Base-by-base conservation (phyloP, 2,329 filamentous ascomycete species). In the Nemania sp. region DNA sequence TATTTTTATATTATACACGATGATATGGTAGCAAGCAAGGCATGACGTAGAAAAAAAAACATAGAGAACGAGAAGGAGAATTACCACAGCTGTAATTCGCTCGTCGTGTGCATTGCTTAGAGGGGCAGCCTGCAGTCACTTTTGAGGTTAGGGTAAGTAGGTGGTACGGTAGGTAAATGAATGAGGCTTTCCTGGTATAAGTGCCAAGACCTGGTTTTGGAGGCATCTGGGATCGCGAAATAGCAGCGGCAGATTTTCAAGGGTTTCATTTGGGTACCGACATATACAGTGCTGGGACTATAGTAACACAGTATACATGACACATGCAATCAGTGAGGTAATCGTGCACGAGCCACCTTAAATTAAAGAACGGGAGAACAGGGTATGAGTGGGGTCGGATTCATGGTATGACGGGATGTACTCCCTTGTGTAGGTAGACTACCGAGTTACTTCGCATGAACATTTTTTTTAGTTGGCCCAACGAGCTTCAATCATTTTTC, bases 391-490 rank as follows among this genome's bases (percentile, higher is more conserved):
- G 25, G 25, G 25, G 25, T 7, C 3, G 25, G 25, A 29, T 3
- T 29, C 25, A 29, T 29, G 25, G 25, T 29, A 29, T 29, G 25
- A n/a, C n/a, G n/a, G n/a, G n/a, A 29, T 29, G 25, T 29, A 29
- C 25, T 29, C 25, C 7, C 25, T 29, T 7, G 25, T n/a, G n/a
- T n/a, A n/a, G n/a, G n/a, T n/a, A n/a, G n/a, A n/a, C n/a, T n/a
- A n/a, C n/a, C n/a, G 25, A 29, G 25, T 29, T 7, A n/a, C n/a
- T n/a, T n/a, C n/a, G n/a, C n/a, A n/a, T 18, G 57, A 60, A 65
- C 65, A 67, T 63, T 55, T 59, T 65, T 67, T 67, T 57, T 66
- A 57, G 42, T 59, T 57, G 37, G 49, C 42, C 32, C 47, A 29
- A 39, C 45, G 42, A 59, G 48, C 50, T 50, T 49, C 42, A 53